Conservation (phyloP, 306 rosid species). For the Medicago lupulina region DNA sequence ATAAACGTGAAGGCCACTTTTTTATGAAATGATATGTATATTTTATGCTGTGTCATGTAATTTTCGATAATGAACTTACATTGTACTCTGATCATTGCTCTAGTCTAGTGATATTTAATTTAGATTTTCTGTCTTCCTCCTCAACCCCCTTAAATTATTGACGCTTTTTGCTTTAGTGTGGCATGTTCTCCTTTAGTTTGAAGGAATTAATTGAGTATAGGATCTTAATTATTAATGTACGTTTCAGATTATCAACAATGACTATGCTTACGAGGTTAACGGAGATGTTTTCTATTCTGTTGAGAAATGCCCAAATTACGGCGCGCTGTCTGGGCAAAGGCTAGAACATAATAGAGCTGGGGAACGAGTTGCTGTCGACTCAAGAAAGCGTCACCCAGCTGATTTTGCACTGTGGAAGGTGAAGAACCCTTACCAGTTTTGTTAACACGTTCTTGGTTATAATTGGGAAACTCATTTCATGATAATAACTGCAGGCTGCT, state of each 20-base stretch:
- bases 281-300: constrained; percentile 96
- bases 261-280: constrained; percentile 70
- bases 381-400: constrained; percentile 84
- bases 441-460: constrained; percentile 14
- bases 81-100: constrained; percentile 4
- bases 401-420: constrained; percentile 99
- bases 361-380: constrained; percentile 87
- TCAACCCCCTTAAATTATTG: neutral
- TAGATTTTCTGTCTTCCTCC: constrained; percentile 11
- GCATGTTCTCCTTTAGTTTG: constrained; percentile 16
- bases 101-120: constrained; percentile 23
- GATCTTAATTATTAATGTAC: constrained; percentile 27
- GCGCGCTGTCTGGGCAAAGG: constrained; percentile 82
- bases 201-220: constrained; percentile 37
- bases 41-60: neutral
- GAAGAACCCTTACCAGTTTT: constrained; percentile 35
- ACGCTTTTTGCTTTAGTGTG: constrained; percentile 5
- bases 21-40: neutral
- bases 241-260: constrained; percentile 82
- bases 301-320: constrained; percentile 79
- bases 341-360: constrained; percentile 88
- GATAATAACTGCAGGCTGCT: constrained; percentile 67
- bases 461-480: constrained; percentile 30
- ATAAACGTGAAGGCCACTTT: neutral
- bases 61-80: neutral